Conservation (phyloP, 345 rosid species). For the Isatis tinctoria region DNA sequence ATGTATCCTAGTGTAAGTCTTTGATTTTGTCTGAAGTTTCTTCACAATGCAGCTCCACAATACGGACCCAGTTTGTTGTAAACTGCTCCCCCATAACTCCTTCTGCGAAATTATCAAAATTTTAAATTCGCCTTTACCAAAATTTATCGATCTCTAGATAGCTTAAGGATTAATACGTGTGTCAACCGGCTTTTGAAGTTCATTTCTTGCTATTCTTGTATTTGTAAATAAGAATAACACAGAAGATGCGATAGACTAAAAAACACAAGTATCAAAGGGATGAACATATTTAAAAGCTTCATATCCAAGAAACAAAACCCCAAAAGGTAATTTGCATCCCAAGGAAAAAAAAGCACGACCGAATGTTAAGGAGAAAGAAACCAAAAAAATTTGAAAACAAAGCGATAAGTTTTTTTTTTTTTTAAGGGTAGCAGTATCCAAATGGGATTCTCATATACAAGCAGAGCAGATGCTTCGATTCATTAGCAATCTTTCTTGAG, state of each 20-base stretch:
- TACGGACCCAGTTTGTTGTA: no score
- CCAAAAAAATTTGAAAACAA: background rate
- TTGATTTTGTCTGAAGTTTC: no score
- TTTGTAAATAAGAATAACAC: background rate
- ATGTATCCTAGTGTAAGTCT: no score
- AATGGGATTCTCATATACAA: conserved; percentile 30
- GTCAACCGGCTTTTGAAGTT: background rate
- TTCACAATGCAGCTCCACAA: no score
- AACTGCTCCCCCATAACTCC: no score
- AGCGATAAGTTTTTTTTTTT: background rate
- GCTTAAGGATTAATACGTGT: no score
- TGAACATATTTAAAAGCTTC: background rate
- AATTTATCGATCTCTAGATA: no score
- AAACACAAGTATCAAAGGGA: background rate
- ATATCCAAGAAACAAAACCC: conserved; percentile 19
- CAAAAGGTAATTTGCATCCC: conserved; percentile 21
- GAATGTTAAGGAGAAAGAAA: background rate
- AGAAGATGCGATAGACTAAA: background rate
- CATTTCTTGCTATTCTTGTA: background rate
- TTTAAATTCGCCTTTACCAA: no score
- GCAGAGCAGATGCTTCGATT: conserved; percentile 12
- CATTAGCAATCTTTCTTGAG: background rate
- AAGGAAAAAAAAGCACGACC: background rate
- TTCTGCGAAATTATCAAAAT: no score
- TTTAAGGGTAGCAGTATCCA: background rate